Conservation (phyloP, 805 yeast genomes). For the Grigorovia yakushimaensis region DNA sequence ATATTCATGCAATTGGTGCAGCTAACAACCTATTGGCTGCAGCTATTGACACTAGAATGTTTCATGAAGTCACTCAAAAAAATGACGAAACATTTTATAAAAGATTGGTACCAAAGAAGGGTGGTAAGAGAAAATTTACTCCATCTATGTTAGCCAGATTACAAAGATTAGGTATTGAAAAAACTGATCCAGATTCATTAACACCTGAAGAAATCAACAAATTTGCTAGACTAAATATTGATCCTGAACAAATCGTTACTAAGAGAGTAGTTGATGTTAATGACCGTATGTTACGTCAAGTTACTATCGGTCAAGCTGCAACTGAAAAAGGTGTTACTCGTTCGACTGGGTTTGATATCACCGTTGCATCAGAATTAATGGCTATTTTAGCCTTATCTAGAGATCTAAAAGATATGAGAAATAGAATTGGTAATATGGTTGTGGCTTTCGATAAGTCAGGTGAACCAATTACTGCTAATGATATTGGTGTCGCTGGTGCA, state of each 20-base stretch:
- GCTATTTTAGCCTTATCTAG: constrained; percentile 83
- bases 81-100: constrained; percentile 67
- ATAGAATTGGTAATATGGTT: constrained; percentile 80
- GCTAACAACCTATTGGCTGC: constrained; percentile 93
- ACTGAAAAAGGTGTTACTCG: constrained; percentile 86
- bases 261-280: constrained; percentile 91
- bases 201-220: constrained; percentile 61
- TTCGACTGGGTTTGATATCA: constrained; percentile 86
- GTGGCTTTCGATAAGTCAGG: constrained; percentile 72
- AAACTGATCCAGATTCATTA: constrained; percentile 72
- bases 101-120: constrained; percentile 78
- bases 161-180: constrained; percentile 67
- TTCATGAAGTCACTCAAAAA: constrained; percentile 85
- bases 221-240: constrained; percentile 80
- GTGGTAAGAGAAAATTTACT: constrained; percentile 71
- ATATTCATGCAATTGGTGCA: constrained; percentile 89
- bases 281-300: constrained; percentile 81
- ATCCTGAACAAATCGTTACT: constrained; percentile 84
- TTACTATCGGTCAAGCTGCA: constrained; percentile 85
- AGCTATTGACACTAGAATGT: constrained; percentile 93
- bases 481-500: constrained; percentile 93
- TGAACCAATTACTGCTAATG: constrained; percentile 86
- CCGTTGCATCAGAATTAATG: constrained; percentile 95
- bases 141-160: constrained; percentile 70
- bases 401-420: constrained; percentile 72